Evolutionary conservation across 257 asterid species (phyloP), one percentile per base, ranked within the genome.

Genomic region (Salvia splendens): DNA sequence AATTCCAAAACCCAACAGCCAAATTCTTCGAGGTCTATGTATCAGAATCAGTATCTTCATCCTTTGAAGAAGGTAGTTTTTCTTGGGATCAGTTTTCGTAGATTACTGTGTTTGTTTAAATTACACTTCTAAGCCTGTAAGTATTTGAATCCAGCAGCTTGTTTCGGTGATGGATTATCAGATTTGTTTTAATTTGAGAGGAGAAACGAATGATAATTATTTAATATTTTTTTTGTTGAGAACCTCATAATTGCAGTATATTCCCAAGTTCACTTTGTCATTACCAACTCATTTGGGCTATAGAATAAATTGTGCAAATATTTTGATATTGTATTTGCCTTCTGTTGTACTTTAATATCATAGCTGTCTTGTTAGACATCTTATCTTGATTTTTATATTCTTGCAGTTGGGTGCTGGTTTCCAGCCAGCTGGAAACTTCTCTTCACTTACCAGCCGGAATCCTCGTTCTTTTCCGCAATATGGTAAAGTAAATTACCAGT

Each of bases 401-500:
- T 49, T 53, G 77, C 91, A 87, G 95, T 73, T 75, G 15, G 83
- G 87, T 53, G 77, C 83, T 15, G 85, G 87, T 60, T 79, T 35
- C 79, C 79, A 77, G 24, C 73, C 81, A 24, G 68, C 71, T 52
- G 86, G 91, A 56, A 84, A 83, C 14, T 84, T 55, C 69, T 78
- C 88, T 17, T 71, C 86, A 11, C 75, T 32, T 40, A 10, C 79
- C 16, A 78, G 67, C 61, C 86, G 66, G 56, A 84, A 77, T 73
- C 73, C 80, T 42, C 87, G 84, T 12, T 41, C 69, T 46, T 82
- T 35, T 65, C 42, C 81, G 73, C 85, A 78, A 20, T 79, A 76
- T 61, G 77, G 81, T 65, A 75, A 85, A 3, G 24, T 65, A 56
- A 83, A 76, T 75, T 80, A 81, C 75, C 86, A 68, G 54, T 32